Conservation (phyloP, 2,329 filamentous ascomycete genomes). For the Sphaerulina vaccinii region DNA sequence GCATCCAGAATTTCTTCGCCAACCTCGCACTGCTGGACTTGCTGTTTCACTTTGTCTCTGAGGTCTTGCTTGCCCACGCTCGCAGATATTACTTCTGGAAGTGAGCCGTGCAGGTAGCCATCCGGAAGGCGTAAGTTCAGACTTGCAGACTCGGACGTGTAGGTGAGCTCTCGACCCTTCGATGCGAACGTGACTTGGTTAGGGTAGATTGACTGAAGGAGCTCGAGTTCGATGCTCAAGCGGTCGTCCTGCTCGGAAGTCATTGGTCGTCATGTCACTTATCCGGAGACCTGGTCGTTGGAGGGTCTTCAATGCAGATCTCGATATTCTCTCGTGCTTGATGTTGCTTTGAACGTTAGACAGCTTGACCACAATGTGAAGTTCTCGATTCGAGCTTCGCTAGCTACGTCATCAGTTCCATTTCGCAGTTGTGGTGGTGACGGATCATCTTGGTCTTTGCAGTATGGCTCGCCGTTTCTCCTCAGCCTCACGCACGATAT, state of each 20-base stretch:
- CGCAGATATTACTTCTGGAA: conserved; percentile 43
- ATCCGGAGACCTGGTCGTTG: too few species aligned
- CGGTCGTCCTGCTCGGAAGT: conserved; percentile 16
- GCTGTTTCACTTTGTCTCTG: conserved; percentile 35
- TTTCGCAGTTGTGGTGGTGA: background rate
- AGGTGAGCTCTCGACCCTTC: conserved; percentile 42
- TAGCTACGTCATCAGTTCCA: conserved; percentile 10
- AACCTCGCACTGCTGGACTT: conserved; percentile 29
- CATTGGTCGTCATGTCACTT: background rate
- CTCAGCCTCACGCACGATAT: conserved; percentile 76
- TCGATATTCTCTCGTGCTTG: too few species aligned
- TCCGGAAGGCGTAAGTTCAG: conserved; percentile 43
- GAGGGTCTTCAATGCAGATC: too few species aligned
- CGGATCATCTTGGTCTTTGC: conserved; percentile 18
- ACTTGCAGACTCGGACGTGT: conserved; percentile 26
- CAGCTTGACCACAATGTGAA: background rate
- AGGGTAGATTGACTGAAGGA: conserved; percentile 48
- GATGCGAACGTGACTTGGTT: conserved; percentile 39
- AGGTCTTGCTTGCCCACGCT: conserved; percentile 40
- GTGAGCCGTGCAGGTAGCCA: conserved; percentile 38
- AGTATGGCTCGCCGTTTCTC: conserved; percentile 63
- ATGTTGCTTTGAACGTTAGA: background rate
- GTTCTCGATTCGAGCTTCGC: background rate
- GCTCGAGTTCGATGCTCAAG: conserved; percentile 41
- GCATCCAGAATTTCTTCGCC: conserved; percentile 47